Base-by-base conservation (phyloP, 1,284 basidiomycete species). In the Exobasidium rhododendri region DNA sequence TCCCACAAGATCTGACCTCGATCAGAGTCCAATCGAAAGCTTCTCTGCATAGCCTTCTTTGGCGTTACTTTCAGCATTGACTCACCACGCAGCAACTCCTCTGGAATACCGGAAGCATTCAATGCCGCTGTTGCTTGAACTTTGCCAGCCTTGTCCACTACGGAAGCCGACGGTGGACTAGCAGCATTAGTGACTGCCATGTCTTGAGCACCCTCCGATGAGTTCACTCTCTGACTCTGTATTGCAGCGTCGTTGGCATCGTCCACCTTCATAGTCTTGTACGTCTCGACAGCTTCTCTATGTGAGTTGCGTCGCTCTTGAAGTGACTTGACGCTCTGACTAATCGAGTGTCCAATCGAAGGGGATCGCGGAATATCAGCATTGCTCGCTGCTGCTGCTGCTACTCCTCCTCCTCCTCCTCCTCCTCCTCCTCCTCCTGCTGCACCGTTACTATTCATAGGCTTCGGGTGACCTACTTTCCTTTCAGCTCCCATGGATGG, bases 21-120 rank as follows among this genome's bases (percentile, higher is more conserved):
- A 77, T 92, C 88, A 6, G 89, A 83, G 72, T 92, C 88, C 24
- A 97, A 83, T 59, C 84, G 83, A 80, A 96, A 90, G 3, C 86
- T 75, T 43, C 89, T 85, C 45, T 85, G 85, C 80, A 89, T 91
- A 80, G 89, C 85, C 74, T 89, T 90, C 81, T 88, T 90, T 46
- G 87, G 86, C 2, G 92, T 91, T 35, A 97, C 87, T 80, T 97
- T 97, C 73, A 88, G 87, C 89, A 97, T 89, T 7, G 71, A 64
- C 51, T 77, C 73, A 43, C 76, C 76, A 10, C 59, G 58, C 2
- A 59, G 70, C 6, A 78, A 64, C 1, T 50, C 28, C 13, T 53
- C 45, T 2, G 69, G 65, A 13, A 71, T 56, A 7, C 24, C 20
- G 5, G 10, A 20, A 30, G 56, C 56, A n/a, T 47, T 50, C 24